A percentile compares a stretch with the other conserved stretches of the same genome.
These are phyloP conservation scores for Albatrellus ellisii DNA, from an alignment of 768 basidiomycete species.

Conservation along the genomic window DNA sequence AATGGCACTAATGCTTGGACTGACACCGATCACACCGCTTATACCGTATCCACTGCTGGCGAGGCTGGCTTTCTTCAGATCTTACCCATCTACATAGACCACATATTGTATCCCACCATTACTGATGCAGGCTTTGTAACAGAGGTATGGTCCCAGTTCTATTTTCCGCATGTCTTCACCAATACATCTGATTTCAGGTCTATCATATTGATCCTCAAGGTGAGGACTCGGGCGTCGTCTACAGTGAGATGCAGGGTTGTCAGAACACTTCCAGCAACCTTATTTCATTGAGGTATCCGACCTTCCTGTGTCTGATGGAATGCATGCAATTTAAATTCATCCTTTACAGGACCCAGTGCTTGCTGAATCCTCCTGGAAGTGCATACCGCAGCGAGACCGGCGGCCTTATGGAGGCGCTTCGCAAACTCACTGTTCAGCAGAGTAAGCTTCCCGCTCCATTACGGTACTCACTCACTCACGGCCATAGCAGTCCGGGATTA, in stretches of 20 bases:
- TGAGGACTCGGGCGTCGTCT: slow-evolving; percentile 90
- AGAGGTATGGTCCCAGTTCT: slow-evolving; percentile 24
- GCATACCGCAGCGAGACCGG: slow-evolving; percentile 96
- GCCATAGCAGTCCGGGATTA: slow-evolving; percentile 67
- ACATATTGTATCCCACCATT: slow-evolving; percentile 92
- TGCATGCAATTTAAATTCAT: slow-evolving; percentile 1
- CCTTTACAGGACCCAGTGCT: slow-evolving; percentile 49
- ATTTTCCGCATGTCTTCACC: not conserved
- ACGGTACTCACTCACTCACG: slow-evolving; percentile 5
- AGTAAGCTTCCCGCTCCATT: slow-evolving; percentile 35
- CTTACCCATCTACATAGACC: slow-evolving; percentile 86
- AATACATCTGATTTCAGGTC: slow-evolving; percentile 35
- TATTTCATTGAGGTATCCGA: slow-evolving; percentile 68
- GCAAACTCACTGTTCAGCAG: slow-evolving; percentile 76
- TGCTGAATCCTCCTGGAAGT: slow-evolving; percentile 70
- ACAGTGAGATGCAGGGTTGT: slow-evolving; percentile 93
- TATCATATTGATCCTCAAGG: slow-evolving; percentile 89
- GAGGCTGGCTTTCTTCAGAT: slow-evolving; percentile 82
- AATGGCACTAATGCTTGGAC: slow-evolving; percentile 97
- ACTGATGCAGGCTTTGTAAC: slow-evolving; percentile 73
- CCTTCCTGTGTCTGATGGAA: not conserved
- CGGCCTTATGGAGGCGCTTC: slow-evolving; percentile 84
- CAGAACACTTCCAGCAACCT: slow-evolving; percentile 88
- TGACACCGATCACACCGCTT: slow-evolving; percentile 88
- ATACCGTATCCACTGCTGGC: slow-evolving; percentile 93